These are phyloP conservation scores for Pseudocercospora macadamiae DNA, from an alignment of 2,329 filamentous ascomycete genomes.

Conservation along the genomic window DNA sequence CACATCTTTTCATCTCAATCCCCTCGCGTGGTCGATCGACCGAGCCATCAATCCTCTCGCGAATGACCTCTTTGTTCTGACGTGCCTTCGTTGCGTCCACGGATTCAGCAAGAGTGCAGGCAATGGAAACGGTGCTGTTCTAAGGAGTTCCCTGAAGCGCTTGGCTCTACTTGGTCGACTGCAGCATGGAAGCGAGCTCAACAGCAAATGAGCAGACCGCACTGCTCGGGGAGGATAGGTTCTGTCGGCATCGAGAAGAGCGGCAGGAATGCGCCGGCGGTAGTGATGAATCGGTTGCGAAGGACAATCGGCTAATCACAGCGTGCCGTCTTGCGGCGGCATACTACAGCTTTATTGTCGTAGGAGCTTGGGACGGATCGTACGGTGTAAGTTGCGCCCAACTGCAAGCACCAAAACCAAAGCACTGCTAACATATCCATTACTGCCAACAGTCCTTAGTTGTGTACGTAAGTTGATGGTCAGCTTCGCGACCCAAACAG, in stretches of 20 bases:
- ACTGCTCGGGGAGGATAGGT: not conserved
- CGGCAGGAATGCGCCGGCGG: not conserved
- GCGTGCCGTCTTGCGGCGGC: slow-evolving; percentile 8
- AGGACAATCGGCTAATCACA: not conserved
- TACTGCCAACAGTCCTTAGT: not conserved
- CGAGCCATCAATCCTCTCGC: not conserved
- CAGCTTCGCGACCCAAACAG: not conserved
- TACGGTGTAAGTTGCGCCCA: slow-evolving; percentile 7
- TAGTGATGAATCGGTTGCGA: not conserved
- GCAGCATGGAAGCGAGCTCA: not conserved
- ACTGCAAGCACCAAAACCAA: slow-evolving; percentile 7
- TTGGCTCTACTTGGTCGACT: not conserved
- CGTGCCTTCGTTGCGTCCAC: not conserved
- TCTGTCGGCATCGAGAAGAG: not conserved
- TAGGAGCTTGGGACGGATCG: slow-evolving; percentile 9
- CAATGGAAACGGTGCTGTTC: not conserved
- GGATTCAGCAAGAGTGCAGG: not conserved
- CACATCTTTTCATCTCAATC: not conserved
- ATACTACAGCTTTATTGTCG: slow-evolving; percentile 12
- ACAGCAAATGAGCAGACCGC: not conserved
- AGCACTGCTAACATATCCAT: not conserved
- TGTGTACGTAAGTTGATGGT: not conserved
- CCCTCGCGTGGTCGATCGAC: not conserved
- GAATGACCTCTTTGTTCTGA: not conserved
- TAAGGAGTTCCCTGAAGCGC: not conserved